Percentiles rank a stretch among this genome's conserved stretches.
phyloP scores from a whole-genome alignment of 352 stramenopile species.

The Plasmopara halstedii region DNA sequence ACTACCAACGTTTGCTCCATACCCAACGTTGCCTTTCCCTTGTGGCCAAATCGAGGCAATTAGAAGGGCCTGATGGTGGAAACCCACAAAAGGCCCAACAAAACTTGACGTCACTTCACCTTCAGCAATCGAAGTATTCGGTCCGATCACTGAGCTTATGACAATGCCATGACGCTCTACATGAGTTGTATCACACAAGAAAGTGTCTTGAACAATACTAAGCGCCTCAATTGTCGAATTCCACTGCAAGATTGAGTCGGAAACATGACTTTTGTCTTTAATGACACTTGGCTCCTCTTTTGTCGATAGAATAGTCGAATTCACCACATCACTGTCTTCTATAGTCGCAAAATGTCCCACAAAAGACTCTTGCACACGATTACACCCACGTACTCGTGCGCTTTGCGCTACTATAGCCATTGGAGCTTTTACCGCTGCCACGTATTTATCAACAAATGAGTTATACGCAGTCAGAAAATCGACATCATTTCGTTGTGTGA shows the following conservation, averaged over 20 bases:
- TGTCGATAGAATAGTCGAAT: slow-evolving; percentile 66
- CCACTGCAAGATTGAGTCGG: slow-evolving; percentile 63
- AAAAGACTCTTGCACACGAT: slow-evolving; percentile 52
- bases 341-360: slow-evolving; percentile 52
- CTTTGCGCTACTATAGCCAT: slow-evolving; percentile 47
- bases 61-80: slow-evolving; percentile 91
- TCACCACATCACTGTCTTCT: slow-evolving; percentile 48
- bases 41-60: slow-evolving; percentile 89
- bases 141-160: slow-evolving; percentile 77
- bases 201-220: slow-evolving; percentile 53
- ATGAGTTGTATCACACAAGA: slow-evolving; percentile 75
- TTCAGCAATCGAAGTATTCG: slow-evolving; percentile 81
- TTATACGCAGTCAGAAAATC: slow-evolving; percentile 42
- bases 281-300: slow-evolving; percentile 34
- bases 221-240: slow-evolving; percentile 51
- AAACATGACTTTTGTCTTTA: slow-evolving; percentile 53
- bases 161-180: slow-evolving; percentile 82
- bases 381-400: slow-evolving; percentile 53
- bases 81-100: slow-evolving; percentile 91
- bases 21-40: slow-evolving; percentile 91
- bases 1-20: slow-evolving; percentile 93
- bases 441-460: slow-evolving; percentile 43
- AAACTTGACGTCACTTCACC: slow-evolving; percentile 89
- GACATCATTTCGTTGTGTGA: slow-evolving; percentile 28
- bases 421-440: slow-evolving; percentile 25